phyloP scores from a whole-genome alignment of 441 rosid species.

The Pelargonium myrrhifolium region DNA sequence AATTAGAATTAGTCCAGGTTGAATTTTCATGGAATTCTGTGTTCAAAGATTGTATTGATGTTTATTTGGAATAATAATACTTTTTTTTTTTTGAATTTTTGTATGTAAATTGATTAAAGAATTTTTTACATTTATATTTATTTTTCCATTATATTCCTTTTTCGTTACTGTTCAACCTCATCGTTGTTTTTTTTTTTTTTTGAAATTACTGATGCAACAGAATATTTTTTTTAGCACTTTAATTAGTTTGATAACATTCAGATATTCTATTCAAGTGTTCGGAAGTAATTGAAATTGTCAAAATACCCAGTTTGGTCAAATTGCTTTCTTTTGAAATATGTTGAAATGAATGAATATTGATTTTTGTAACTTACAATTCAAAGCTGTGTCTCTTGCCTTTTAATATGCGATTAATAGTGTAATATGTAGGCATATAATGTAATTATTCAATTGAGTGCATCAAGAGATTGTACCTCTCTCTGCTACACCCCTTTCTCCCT shows the following conservation, averaged over 20 bases:
- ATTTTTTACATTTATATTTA: neutral
- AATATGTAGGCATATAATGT: neutral
- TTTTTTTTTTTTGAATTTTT: neutral
- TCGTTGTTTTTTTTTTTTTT: neutral
- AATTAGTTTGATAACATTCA: slow-evolving; percentile 14
- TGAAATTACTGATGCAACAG: neutral
- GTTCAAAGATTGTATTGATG: neutral
- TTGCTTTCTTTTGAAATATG: slow-evolving; percentile 5
- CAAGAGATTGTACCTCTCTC: neutral
- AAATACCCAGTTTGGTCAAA: slow-evolving; percentile 17
- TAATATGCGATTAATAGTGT: no score
- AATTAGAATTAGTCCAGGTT: neutral
- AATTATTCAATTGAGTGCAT: neutral
- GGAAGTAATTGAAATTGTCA: slow-evolving; percentile 13
- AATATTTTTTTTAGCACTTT: slow-evolving; percentile 9
- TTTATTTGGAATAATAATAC: neutral
- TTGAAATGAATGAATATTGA: slow-evolving; percentile 14
- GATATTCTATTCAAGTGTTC: neutral
- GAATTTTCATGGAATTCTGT: neutral
- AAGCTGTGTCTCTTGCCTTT: no score
- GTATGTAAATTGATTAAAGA: neutral
- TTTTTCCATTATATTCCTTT: neutral
- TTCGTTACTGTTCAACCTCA: neutral
- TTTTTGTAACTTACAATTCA: slow-evolving; percentile 23
- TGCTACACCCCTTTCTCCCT: neutral